A percentile compares a stretch with the other conserved stretches of the same genome.
These are phyloP conservation scores for Rhynchosporium agropyri DNA, from an alignment of 2,329 filamentous ascomycete genomes.

Conservation along the genomic window DNA sequence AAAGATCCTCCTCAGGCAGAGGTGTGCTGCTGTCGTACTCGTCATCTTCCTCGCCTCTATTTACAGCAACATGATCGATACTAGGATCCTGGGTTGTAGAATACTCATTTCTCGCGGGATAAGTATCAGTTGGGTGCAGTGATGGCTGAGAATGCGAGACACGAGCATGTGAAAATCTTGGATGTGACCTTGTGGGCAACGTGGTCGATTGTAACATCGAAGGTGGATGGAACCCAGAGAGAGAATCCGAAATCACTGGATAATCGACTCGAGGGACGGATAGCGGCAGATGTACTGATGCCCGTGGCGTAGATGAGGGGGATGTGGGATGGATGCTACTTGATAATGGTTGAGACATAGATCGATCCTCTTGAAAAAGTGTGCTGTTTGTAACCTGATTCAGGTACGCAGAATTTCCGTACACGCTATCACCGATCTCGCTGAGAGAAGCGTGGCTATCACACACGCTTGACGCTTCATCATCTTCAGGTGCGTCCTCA, in stretches of 20 bases:
- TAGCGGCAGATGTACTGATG: conserved; percentile 45
- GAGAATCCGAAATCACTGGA: not conserved
- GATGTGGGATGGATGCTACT: conserved; percentile 40
- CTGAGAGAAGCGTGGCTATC: conserved; percentile 31
- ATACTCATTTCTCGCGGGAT: not conserved
- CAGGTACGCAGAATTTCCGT: conserved; percentile 39
- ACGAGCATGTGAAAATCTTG: conserved; percentile 37
- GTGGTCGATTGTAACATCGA: conserved; percentile 37
- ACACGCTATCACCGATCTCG: conserved; percentile 37
- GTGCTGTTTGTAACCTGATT: conserved; percentile 41
- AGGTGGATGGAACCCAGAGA: not conserved
- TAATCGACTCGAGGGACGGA: conserved; percentile 38
- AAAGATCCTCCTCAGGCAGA: conserved; percentile 52
- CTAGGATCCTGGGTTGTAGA: not conserved
- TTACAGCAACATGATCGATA: not conserved
- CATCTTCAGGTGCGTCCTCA: conserved; percentile 43
- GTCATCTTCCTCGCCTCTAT: conserved; percentile 26
- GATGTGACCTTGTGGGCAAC: conserved; percentile 32
- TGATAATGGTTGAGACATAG: conserved; percentile 13
- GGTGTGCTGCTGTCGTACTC: conserved; percentile 32
- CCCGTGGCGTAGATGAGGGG: conserved; percentile 55
- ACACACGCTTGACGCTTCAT: conserved; percentile 31
- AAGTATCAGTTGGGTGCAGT: conserved; percentile 19
- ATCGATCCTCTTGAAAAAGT: conserved; percentile 34
- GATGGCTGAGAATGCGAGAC: conserved; percentile 40